phyloP scores from a whole-genome alignment of 306 rosid genomes.

The Cicer pinnatifidum region DNA sequence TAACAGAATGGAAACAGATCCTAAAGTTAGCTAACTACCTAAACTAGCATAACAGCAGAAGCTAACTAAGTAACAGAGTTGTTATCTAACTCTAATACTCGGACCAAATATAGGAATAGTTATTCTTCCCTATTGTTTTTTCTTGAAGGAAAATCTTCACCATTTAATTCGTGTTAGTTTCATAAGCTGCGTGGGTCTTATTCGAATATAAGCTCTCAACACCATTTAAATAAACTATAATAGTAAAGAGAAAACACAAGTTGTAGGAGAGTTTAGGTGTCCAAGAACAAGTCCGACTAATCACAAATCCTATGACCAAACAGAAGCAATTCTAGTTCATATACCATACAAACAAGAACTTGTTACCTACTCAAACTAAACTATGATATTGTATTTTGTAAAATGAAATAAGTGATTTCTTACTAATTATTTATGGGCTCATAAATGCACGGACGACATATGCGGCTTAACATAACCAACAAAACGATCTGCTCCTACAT shows the following conservation, averaged over 20 bases:
- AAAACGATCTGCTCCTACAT: conserved; percentile 4
- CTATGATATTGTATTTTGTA: not conserved
- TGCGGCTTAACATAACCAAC: conserved; percentile 16
- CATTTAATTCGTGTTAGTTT: too few species aligned
- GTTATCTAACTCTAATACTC: too few species aligned
- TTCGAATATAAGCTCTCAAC: too few species aligned
- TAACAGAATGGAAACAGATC: too few species aligned
- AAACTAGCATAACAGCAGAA: too few species aligned
- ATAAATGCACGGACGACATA: conserved; percentile 1
- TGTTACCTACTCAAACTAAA: not conserved
- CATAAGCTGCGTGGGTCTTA: too few species aligned
- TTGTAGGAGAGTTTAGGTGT: not conserved
- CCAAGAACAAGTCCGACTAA: not conserved
- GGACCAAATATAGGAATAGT: too few species aligned
- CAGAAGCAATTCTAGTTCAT: conserved; percentile 2
- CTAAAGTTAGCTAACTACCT: too few species aligned
- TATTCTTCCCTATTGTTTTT: too few species aligned
- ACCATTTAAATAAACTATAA: too few species aligned
- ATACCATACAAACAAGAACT: not conserved
- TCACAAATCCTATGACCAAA: conserved; percentile 11
- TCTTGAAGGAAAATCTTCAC: too few species aligned
- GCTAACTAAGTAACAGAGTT: too few species aligned
- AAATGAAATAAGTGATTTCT: not conserved
- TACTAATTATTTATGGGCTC: not conserved
- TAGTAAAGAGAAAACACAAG: not conserved